Percentiles rank a stretch among this genome's conserved stretches.
Evolutionary conservation across 192 early-diverging fungal species (phyloP).

Genomic region (Coemansia aciculifera): DNA sequence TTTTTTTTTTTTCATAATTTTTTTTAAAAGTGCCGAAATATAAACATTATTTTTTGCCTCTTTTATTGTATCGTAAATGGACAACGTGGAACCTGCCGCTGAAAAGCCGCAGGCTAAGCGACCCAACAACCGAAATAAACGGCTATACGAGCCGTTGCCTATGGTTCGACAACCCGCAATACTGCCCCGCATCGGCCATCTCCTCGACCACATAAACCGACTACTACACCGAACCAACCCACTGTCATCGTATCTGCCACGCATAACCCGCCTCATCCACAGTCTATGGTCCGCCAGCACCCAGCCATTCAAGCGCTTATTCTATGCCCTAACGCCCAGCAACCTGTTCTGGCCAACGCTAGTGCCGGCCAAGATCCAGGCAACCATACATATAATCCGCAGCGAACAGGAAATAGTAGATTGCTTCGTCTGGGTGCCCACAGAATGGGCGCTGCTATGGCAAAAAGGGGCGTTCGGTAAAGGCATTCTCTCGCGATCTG

Average conservation of each 20-base stretch:
- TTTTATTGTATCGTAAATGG: not conserved
- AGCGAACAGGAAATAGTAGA: constrained; percentile 10
- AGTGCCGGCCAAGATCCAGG: constrained; percentile 13
- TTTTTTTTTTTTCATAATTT: not conserved
- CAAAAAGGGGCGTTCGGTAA: constrained; percentile 72
- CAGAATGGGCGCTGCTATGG: constrained; percentile 53
- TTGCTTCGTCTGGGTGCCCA: constrained; percentile 31
- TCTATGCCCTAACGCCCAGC: constrained; percentile 3
- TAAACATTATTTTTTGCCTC: not conserved
- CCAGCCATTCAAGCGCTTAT: not conserved
- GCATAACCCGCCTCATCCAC: not conserved
- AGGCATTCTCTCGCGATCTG: constrained; percentile 74
- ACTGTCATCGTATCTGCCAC: not conserved
- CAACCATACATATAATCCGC: constrained; percentile 16
- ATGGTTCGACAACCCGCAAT: constrained; percentile 29
- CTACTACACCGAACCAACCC: not conserved
- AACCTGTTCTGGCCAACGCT: constrained; percentile 36
- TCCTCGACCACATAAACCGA: constrained; percentile 19
- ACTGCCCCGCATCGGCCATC: constrained; percentile 26
- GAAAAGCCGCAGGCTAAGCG: constrained; percentile 5
- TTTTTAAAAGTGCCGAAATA: not conserved
- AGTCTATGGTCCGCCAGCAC: not conserved
- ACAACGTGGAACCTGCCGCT: not conserved
- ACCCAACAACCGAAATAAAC: constrained; percentile 9
- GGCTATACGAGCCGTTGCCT: constrained; percentile 14